phyloP scores from a whole-genome alignment of 208 protist species.

The Pavlovales sp. region DNA sequence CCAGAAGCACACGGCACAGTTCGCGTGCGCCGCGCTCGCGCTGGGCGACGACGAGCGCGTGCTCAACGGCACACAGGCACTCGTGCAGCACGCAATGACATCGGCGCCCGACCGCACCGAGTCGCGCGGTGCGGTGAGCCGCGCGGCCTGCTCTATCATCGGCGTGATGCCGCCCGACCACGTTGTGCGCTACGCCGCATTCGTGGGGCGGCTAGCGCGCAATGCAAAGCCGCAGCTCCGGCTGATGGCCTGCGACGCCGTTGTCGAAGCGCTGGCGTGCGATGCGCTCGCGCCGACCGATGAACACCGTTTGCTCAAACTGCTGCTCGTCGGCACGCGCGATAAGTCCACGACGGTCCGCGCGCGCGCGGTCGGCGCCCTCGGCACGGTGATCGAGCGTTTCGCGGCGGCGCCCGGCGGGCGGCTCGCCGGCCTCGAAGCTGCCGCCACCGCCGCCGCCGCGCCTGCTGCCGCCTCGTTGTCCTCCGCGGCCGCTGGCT shows the following conservation, averaged over 20 bases:
- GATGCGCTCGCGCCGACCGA: too few species aligned
- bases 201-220: background rate
- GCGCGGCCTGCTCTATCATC: background rate
- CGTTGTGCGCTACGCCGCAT: background rate
- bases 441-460: background rate
- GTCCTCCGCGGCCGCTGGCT: background rate
- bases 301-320: too few species aligned
- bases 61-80: background rate
- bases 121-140: slow-evolving; percentile 10
- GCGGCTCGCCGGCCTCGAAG: background rate
- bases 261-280: too few species aligned
- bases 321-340: background rate
- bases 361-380: slow-evolving; percentile 1
- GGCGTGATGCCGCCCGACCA: background rate
- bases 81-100: background rate
- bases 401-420: background rate
- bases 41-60: too few species aligned
- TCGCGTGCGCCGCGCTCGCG: too few species aligned
- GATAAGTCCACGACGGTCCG: background rate
- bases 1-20: too few species aligned
- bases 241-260: too few species aligned
- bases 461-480: slow-evolving; percentile 9
- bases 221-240: background rate
- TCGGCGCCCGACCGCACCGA: background rate
- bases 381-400: background rate